Conservation (phyloP, 768 basidiomycete genomes). For the Phlebiopsis gigantea region DNA sequence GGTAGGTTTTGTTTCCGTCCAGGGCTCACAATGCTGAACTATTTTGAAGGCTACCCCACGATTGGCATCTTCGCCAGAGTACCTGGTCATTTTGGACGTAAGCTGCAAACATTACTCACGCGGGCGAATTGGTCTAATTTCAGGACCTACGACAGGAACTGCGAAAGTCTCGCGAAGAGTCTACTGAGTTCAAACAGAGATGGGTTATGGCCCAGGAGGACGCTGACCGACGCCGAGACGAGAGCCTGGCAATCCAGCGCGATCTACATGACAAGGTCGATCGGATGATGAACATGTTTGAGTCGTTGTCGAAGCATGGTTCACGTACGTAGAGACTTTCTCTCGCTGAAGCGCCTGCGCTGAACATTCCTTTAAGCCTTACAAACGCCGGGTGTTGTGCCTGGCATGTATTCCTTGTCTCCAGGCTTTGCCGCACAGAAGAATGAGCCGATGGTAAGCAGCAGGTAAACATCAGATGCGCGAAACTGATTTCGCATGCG, state of each 20-base stretch:
- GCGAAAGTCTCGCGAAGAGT: neutral
- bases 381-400: neutral
- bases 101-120: neutral
- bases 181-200: neutral
- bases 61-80: neutral
- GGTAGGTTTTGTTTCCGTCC: neutral
- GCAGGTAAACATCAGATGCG: neutral
- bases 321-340: neutral
- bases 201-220: neutral
- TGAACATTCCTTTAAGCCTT: neutral
- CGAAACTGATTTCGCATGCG: neutral
- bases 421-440: neutral
- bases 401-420: neutral
- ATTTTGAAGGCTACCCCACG: neutral
- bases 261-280: neutral
- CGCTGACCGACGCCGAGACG: neutral
- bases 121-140: neutral
- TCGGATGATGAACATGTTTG: constrained; percentile 1
- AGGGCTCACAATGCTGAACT: neutral
- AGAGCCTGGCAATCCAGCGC: neutral
- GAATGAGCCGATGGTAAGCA: neutral
- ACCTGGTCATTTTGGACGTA: neutral
- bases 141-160: neutral
- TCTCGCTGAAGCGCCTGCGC: neutral
- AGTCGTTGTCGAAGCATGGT: neutral